Percentiles rank a stretch among this genome's conserved stretches.
Conservation (phyloP, 148 eudicot species). For the Salicornia ramosissima region DNA sequence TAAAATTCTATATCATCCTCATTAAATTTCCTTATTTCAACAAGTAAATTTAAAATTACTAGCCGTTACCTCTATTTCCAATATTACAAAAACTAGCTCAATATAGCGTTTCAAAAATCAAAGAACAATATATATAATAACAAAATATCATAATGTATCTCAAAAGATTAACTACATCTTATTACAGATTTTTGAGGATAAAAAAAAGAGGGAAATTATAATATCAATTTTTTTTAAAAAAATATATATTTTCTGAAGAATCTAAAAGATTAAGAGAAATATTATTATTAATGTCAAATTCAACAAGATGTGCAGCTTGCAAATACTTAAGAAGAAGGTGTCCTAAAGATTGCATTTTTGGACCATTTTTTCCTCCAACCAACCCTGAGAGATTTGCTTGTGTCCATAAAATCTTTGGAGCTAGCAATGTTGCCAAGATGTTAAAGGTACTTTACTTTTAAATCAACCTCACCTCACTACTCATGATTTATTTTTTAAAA, state of each 20-base stretch:
- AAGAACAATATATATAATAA: not conserved
- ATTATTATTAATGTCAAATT: slow-evolving; percentile 29
- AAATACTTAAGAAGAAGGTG: slow-evolving; percentile 41
- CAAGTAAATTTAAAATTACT: slow-evolving; percentile 5
- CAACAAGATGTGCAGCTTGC: slow-evolving; percentile 52
- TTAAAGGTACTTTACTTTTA: slow-evolving; percentile 34
- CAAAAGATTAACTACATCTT: slow-evolving; percentile 16
- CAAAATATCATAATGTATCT: slow-evolving; percentile 10
- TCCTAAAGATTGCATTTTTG: slow-evolving; percentile 43
- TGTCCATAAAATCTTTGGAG: slow-evolving; percentile 50
- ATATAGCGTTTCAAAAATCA: too few relatives aligned
- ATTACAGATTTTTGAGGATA: slow-evolving; percentile 8
- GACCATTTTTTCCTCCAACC: slow-evolving; percentile 34
- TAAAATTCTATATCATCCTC: too few relatives aligned
- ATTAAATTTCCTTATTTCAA: not conserved
- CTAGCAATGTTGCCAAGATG: slow-evolving; percentile 40
- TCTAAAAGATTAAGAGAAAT: not conserved
- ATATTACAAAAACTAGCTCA: slow-evolving; percentile 14
- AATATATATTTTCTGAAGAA: not conserved
- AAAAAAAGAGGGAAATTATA: not conserved
- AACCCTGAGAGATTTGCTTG: slow-evolving; percentile 36
- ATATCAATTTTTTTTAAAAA: too few relatives aligned
- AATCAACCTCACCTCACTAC: too few relatives aligned
- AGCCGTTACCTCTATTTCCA: slow-evolving; percentile 25
- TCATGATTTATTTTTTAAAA: too few relatives aligned